Evolutionary conservation across 2,329 filamentous ascomycete genomes (phyloP).

Genomic region (Metarhizium album): DNA sequence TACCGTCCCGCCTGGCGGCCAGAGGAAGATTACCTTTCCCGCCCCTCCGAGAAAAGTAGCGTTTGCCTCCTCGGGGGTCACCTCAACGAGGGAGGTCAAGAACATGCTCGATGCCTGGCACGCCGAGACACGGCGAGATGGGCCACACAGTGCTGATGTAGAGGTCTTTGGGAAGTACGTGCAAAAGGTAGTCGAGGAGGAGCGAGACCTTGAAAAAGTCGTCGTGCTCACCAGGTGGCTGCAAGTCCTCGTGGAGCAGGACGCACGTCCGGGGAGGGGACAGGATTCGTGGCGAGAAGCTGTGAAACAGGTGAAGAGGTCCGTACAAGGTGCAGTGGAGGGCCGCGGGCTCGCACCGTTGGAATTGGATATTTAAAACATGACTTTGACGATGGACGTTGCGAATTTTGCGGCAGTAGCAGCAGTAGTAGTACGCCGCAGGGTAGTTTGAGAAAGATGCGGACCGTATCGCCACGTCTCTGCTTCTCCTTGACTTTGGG

Average conservation of each 20-base stretch:
- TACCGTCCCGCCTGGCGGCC: constrained; percentile 21
- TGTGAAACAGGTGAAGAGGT: constrained; percentile 31
- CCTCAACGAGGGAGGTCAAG: constrained; percentile 50
- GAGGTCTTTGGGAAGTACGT: constrained; percentile 65
- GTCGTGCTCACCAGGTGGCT: constrained; percentile 60
- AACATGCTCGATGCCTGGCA: constrained; percentile 70
- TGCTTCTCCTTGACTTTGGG: too few relatives aligned
- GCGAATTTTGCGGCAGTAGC: neutral
- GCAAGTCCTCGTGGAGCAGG: constrained; percentile 42
- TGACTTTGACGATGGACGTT: neutral
- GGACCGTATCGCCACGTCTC: too few relatives aligned
- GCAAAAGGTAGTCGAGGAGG: constrained; percentile 58
- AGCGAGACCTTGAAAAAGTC: constrained; percentile 68
- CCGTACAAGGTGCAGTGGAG: constrained; percentile 44
- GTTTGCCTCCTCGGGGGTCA: constrained; percentile 34
- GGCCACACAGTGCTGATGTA: constrained; percentile 71
- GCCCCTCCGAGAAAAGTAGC: constrained; percentile 32
- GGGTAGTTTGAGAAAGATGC: too few relatives aligned
- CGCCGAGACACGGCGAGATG: constrained; percentile 56
- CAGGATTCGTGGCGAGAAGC: constrained; percentile 36
- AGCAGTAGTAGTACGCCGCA: too few relatives aligned
- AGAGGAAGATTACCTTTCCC: constrained; percentile 36
- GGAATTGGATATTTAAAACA: constrained; percentile 31
- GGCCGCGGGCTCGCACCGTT: constrained; percentile 46
- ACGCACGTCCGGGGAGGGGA: constrained; percentile 24